phyloP scores from a whole-genome alignment of 345 rosid species.

The Acer campestre region DNA sequence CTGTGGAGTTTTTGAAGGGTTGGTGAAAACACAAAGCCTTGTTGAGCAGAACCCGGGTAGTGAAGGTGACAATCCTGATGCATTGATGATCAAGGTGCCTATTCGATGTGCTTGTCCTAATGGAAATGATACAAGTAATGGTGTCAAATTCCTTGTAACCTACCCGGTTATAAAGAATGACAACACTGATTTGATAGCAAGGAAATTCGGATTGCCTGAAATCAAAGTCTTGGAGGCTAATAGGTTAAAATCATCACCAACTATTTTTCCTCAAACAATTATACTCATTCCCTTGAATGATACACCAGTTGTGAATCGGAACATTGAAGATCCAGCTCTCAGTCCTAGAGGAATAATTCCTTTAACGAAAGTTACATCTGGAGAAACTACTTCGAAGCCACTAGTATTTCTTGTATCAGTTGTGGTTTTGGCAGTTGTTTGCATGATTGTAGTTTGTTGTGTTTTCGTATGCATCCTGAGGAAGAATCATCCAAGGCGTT shows the following conservation, averaged over 20 bases:
- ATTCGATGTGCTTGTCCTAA: slow-evolving; percentile 45
- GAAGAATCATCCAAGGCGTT: slow-evolving; percentile 21
- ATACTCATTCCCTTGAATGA: slow-evolving; percentile 32
- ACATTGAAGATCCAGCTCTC: slow-evolving; percentile 13
- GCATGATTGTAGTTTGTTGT: slow-evolving; percentile 6
- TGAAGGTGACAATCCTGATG: background rate
- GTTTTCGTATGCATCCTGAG: slow-evolving; percentile 1
- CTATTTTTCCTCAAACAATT: slow-evolving; percentile 38
- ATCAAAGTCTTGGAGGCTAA: slow-evolving; percentile 28
- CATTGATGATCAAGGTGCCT: slow-evolving; percentile 26
- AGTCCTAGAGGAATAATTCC: slow-evolving; percentile 28
- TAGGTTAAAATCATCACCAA: background rate
- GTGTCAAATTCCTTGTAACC: slow-evolving; percentile 35
- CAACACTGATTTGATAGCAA: slow-evolving; percentile 17
- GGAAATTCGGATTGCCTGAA: slow-evolving; percentile 25
- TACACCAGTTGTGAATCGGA: slow-evolving; percentile 22
- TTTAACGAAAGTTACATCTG: slow-evolving; percentile 8
- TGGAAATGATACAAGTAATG: slow-evolving; percentile 19
- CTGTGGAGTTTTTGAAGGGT: slow-evolving; percentile 37
- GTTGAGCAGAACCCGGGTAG: slow-evolving; percentile 20
- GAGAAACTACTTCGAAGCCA: background rate
- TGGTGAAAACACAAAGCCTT: slow-evolving; percentile 30
- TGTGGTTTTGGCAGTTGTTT: slow-evolving; percentile 14
- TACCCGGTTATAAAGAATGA: slow-evolving; percentile 37
- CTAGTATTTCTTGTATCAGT: slow-evolving; percentile 21